These are phyloP conservation scores for Paramecium bursaria DNA, from an alignment of 73 alveolate species.

Conservation along the genomic window DNA sequence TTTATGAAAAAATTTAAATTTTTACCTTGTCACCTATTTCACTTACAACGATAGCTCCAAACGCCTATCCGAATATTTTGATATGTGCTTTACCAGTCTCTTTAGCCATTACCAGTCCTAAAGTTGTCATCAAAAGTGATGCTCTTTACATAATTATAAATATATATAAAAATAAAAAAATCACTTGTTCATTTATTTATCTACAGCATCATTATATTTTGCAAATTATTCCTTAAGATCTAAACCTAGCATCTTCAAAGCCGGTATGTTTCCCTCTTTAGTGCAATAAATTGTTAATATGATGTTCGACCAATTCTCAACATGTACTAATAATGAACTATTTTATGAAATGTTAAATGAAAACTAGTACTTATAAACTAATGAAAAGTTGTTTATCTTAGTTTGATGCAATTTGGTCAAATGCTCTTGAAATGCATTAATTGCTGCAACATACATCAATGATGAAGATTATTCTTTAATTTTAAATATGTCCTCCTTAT, in stretches of 20 bases:
- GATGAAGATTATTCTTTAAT: conserved; percentile 12
- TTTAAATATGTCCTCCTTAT: background rate
- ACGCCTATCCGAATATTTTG: background rate
- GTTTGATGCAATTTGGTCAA: conserved; percentile 13
- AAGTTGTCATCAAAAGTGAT: background rate
- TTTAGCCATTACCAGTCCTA: background rate
- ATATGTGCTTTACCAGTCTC: conserved; percentile 40
- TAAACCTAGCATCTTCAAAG: conserved; percentile 12
- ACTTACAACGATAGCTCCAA: conserved; percentile 28
- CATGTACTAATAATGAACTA: conserved; percentile 18
- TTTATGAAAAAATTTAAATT: background rate
- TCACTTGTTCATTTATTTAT: conserved; percentile 45
- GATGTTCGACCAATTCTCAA: conserved; percentile 27
- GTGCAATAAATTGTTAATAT: conserved; percentile 36
- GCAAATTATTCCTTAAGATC: conserved; percentile 3
- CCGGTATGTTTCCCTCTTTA: background rate
- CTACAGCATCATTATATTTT: conserved; percentile 13
- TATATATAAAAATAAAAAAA: conserved; percentile 4
- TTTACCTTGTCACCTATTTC: conserved; percentile 58
- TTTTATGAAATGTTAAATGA: too few species aligned
- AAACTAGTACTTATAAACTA: conserved; percentile 26
- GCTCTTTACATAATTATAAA: conserved; percentile 6
- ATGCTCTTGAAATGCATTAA: conserved; percentile 9
- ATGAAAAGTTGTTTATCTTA: conserved; percentile 4
- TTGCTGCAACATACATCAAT: conserved; percentile 54